Evolutionary conservation across 2,329 filamentous ascomycete species (phyloP), one percentile per base, ranked within the genome.

Genomic region (Falciphora oryzae): DNA sequence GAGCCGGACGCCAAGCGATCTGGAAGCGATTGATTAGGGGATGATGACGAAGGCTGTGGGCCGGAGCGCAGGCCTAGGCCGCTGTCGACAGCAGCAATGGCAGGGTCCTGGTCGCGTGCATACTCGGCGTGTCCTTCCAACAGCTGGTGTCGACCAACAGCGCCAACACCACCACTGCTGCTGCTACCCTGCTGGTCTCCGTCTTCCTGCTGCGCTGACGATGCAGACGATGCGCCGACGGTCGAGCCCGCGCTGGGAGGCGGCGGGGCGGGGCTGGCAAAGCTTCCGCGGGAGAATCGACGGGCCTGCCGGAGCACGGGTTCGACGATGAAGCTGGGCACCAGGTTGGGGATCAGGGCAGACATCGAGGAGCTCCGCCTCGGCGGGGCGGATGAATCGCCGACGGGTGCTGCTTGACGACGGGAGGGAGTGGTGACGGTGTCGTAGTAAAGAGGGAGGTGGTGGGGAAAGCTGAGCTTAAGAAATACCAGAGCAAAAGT

Each of bases 271-370:
- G 60, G 14, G 60, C 22, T 13, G 38, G 72, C 69, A 67, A 76
- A 73, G 63, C 72, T 72, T 61, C 72, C 70, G 50, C 62, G 62
- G 53, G 87, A 88, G 71, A 89, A 84, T 68, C 85, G 84, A 67
- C 85, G 84, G 70, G 86, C 86, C 75, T 89, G 86, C 73, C 86
- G 84, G 69, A 89, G 76, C 70, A 89, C 85, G 65, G 87, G 86
- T 67, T 87, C 87, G 75, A 89, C 86, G 70, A 89, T 77, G 73
- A 87, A 88, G 66, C 88, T 84, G 71, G 85, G 83, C 64, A 89
- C 85, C 82, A 86, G 74, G 83, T 89, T 71, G 65, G 65, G 59
- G 61, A 69, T 62, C 60, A 62, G 57, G 28, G 57, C 25, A 58
- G 57, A 62, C 50, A 62, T 44, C 38, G 50, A 50, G 38, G 60